Percentiles rank a stretch among this genome's conserved stretches.
These are phyloP conservation scores for Hydrangea macrophylla DNA, from an alignment of 148 eudicot genomes.

Conservation along the genomic window DNA sequence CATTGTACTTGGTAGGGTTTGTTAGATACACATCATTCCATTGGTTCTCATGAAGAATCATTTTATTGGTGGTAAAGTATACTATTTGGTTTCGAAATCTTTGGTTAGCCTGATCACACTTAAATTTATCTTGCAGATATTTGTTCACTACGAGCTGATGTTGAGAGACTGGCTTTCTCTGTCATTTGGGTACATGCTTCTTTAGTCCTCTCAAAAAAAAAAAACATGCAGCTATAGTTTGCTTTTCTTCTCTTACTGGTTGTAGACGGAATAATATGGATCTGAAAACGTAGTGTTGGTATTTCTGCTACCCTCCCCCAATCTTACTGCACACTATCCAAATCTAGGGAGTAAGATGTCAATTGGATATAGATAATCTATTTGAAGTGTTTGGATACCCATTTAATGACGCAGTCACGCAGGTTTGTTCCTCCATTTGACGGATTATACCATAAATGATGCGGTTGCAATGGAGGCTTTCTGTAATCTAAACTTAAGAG, in stretches of 20 bases:
- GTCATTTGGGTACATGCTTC: conserved; percentile 71
- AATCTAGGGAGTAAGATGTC: background rate
- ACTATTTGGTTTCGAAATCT: background rate
- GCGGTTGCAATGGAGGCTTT: background rate
- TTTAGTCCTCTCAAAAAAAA: conserved; percentile 4
- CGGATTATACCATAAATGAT: background rate
- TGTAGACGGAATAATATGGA: background rate
- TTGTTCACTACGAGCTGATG: conserved; percentile 91
- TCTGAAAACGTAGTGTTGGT: background rate
- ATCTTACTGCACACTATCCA: background rate
- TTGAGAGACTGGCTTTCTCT: conserved; percentile 94
- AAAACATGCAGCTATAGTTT: background rate
- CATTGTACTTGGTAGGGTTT: background rate
- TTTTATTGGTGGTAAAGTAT: background rate
- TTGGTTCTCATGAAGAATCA: background rate
- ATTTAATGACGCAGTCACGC: background rate
- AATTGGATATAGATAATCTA: background rate
- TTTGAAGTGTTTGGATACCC: background rate
- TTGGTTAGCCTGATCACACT: background rate
- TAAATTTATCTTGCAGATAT: conserved; percentile 56
- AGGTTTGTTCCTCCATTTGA: background rate
- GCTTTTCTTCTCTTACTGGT: background rate
- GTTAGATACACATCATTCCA: background rate
- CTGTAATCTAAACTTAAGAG: too few relatives aligned
- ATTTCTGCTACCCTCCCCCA: background rate